Conservation (phyloP, 2,329 filamentous ascomycete genomes). For the Cercospora canescens region DNA sequence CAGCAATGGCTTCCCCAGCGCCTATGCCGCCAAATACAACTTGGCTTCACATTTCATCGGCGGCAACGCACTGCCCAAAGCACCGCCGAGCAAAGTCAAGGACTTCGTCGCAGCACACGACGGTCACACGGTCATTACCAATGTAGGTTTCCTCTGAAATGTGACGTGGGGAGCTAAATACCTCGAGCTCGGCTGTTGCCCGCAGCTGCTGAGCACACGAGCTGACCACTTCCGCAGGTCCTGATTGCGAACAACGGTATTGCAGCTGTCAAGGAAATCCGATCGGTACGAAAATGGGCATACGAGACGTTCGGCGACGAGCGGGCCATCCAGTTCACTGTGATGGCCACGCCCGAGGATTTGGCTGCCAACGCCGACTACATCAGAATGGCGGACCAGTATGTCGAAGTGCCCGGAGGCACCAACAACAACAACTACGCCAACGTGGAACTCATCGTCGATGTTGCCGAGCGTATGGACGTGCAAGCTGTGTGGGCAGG, state of each 20-base stretch:
- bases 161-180: background rate
- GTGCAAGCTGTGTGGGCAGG: constrained; percentile 99
- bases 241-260: constrained; percentile 99
- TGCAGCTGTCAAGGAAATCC: constrained; percentile 98
- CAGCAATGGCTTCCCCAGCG: constrained; percentile 57
- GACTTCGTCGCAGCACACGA: constrained; percentile 89
- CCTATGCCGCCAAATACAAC: constrained; percentile 78
- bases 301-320: constrained; percentile 99
- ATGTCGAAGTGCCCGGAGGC: constrained; percentile 96
- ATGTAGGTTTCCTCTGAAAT: constrained; percentile 61
- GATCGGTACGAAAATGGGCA: constrained; percentile 99
- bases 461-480: constrained; percentile 96
- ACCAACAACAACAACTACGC: constrained; percentile 99
- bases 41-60: constrained; percentile 94
- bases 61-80: constrained; percentile 82
- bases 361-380: constrained; percentile 97
- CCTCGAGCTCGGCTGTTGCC: background rate
- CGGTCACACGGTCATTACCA: constrained; percentile 97
- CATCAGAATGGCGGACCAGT: constrained; percentile 99
- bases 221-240: constrained; percentile 59
- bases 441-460: constrained; percentile 98
- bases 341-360: constrained; percentile 99
- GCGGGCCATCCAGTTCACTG: constrained; percentile 96
- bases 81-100: constrained; percentile 83
- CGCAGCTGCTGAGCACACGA: constrained; percentile 8